Evolutionary conservation across 192 early-diverging fungal genomes (phyloP).

Genomic region (Backusella luteola): DNA sequence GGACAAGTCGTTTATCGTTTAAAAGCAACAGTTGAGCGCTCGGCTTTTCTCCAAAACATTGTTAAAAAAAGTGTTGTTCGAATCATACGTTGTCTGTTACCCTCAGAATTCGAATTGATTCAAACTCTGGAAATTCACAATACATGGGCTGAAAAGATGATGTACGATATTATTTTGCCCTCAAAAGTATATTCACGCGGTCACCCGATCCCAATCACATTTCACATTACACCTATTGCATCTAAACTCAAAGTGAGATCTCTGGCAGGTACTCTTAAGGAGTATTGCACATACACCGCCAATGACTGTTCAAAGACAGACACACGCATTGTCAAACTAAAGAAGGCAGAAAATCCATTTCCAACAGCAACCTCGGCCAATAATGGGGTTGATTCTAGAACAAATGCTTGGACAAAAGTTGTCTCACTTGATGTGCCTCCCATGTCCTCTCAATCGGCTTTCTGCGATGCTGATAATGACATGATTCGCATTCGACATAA

Average conservation of each 20-base stretch:
- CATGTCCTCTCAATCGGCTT: not conserved
- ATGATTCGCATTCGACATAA: constrained; percentile 39
- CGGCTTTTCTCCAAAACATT: constrained; percentile 53
- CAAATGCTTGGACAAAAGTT: not conserved
- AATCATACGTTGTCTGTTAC: constrained; percentile 49
- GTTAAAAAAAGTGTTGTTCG: constrained; percentile 29
- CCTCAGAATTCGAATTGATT: constrained; percentile 49
- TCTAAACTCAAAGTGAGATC: constrained; percentile 46
- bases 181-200: constrained; percentile 51
- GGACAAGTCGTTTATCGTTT: constrained; percentile 53
- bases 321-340: constrained; percentile 14
- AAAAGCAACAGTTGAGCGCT: constrained; percentile 52
- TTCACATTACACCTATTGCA: constrained; percentile 48
- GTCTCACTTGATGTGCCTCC: constrained; percentile 24
- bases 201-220: constrained; percentile 49
- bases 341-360: not conserved
- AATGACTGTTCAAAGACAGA: constrained; percentile 29
- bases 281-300: constrained; percentile 50
- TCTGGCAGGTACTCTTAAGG: constrained; percentile 49
- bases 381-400: not conserved
- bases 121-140: constrained; percentile 53
- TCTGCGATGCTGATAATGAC: constrained; percentile 39
- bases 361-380: not conserved
- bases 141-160: constrained; percentile 57
- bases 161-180: constrained; percentile 55